Evolutionary conservation across 495 filamentous ascomycete genomes (phyloP), one percentile per base, ranked within the genome.

Genomic region (Geopyxis carbonaria): DNA sequence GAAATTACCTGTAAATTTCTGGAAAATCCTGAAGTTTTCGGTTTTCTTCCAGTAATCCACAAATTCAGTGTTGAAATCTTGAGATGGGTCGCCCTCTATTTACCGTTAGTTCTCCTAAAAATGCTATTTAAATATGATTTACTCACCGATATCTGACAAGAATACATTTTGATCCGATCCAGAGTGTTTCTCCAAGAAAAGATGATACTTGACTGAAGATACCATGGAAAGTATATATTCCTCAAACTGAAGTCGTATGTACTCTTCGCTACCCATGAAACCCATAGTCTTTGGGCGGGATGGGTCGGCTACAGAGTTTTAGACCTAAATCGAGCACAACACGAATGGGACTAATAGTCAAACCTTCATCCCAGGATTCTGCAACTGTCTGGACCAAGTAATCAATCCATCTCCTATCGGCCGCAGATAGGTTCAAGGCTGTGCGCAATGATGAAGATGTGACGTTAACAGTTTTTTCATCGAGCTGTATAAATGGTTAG

Each of bases 211-310:
- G 47, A 82, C 77, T 5, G 79, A 70, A 0, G 91, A 80, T 31
- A 94, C 70, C 38, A 97, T 67, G 1, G 87, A 84, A 5, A 95
- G 66, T 13, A 95, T 66, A 51, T 97, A 97, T 56, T 95, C 91
- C 63, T 97, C 89, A 44, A 97, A 97, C 50, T 97, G 89, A 5
- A 95, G 71, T 14, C 89, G 73, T 51, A 97, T 95, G 56, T 94
- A 95, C 55, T 95, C 91, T 62, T 97, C 89, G 43, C 86, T 93
- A 36, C 89, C 89, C 48, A 83, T 78, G 54, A 93, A 97, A 13
- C 86, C 87, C 64, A 92, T 78, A 5, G 84, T 93, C 48, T 85
- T 93, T 11, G 89, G 89, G 29, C 79, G 72, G 35, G 73, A 66
- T 5, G 89, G 89, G 58, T 95, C 85, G 4, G 72, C 64, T 53